A percentile compares a stretch with the other conserved stretches of the same genome.
phyloP scores from a whole-genome alignment of 2,329 filamentous ascomycete species.

The Phyllosticta capitalensis region DNA sequence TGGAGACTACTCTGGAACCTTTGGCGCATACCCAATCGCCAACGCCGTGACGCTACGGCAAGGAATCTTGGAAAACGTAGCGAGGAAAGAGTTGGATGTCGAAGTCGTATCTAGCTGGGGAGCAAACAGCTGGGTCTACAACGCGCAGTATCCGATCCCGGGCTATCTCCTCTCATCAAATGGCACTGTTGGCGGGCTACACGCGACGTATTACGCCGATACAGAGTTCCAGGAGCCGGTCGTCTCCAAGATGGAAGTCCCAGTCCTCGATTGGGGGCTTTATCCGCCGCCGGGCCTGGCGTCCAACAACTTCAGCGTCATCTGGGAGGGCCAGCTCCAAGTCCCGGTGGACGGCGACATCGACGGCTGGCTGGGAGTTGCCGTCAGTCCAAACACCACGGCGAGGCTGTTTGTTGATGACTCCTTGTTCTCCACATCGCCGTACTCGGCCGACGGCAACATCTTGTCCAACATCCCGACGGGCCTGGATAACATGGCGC shows the following conservation, averaged over 20 bases:
- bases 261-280: constrained; percentile 36
- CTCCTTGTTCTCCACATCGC: constrained; percentile 21
- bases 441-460: constrained; percentile 20
- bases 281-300: constrained; percentile 34
- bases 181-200: constrained; percentile 29
- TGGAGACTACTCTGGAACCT: constrained; percentile 36
- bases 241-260: constrained; percentile 25
- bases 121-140: constrained; percentile 37
- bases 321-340: constrained; percentile 34
- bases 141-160: constrained; percentile 36
- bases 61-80: constrained; percentile 25
- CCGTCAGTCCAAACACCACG: constrained; percentile 32
- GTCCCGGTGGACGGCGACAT: constrained; percentile 31
- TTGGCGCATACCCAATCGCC: constrained; percentile 32
- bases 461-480: constrained; percentile 36
- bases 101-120: constrained; percentile 35
- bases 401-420: constrained; percentile 31
- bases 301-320: constrained; percentile 37
- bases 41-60: constrained; percentile 33
- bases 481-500: constrained; percentile 25
- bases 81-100: constrained; percentile 15
- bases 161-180: constrained; percentile 32
- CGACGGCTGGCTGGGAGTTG: constrained; percentile 35
- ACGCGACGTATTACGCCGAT: constrained; percentile 34
- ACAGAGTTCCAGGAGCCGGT: constrained; percentile 29